phyloP scores from a whole-genome alignment of 306 rosid species.

The Dryas alaskensis region DNA sequence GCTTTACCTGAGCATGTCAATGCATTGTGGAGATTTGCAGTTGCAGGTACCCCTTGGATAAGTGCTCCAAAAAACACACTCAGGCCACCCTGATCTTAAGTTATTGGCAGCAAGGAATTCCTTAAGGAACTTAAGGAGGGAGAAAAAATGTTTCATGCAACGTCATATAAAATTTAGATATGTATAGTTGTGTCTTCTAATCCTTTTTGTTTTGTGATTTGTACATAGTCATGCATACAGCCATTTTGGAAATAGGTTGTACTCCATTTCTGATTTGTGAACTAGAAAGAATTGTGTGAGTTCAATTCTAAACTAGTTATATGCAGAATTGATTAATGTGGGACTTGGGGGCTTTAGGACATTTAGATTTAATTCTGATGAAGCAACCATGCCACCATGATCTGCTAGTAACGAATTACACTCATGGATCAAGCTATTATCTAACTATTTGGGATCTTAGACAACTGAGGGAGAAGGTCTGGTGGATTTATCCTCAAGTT shows the following conservation, averaged over 20 bases:
- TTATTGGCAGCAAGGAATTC: background rate
- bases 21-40: constrained; percentile 91
- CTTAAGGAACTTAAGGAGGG: background rate
- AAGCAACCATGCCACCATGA: no score
- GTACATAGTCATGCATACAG: background rate
- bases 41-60: constrained; percentile 87
- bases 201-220: no score
- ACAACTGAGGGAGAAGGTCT: no score
- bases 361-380: no score
- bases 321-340: no score
- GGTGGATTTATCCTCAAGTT: no score
- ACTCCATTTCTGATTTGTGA: background rate
- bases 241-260: background rate
- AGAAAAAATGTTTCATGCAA: background rate
- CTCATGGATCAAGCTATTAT: no score
- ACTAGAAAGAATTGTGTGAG: background rate
- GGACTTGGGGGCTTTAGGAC: no score
- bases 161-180: background rate
- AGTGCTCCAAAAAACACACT: constrained; percentile 91
- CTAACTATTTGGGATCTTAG: no score
- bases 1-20: constrained; percentile 76
- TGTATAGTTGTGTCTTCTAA: no score
- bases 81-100: constrained; percentile 33
- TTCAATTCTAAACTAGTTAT: no score
- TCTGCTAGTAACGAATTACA: no score